Evolutionary conservation across 2,329 filamentous ascomycete genomes (phyloP).

Genomic region (Amesomyces nigricolor): DNA sequence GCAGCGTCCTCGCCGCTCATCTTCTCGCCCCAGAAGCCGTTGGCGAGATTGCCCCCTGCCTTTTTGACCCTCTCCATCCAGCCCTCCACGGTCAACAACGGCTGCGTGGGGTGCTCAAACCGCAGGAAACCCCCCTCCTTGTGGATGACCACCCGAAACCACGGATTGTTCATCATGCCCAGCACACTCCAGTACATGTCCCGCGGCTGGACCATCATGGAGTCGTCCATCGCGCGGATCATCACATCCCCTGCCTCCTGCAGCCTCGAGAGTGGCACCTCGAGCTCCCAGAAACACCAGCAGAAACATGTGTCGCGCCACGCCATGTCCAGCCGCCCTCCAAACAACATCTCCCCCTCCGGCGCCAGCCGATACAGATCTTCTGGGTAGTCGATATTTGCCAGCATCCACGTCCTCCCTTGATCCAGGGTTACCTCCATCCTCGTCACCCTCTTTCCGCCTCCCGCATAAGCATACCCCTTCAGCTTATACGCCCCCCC

Average conservation of each 20-base stretch:
- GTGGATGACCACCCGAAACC: conserved; percentile 76
- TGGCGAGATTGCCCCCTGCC: conserved; percentile 69
- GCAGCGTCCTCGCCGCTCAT: conserved; percentile 46
- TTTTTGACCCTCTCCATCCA: conserved; percentile 95
- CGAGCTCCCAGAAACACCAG: conserved; percentile 87
- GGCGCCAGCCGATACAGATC: conserved; percentile 67
- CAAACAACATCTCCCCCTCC: conserved; percentile 60
- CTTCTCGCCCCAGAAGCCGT: conserved; percentile 80
- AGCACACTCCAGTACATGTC: conserved; percentile 96
- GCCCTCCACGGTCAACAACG: conserved; percentile 68
- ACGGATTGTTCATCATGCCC: conserved; percentile 98
- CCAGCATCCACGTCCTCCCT: conserved; percentile 72
- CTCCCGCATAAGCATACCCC: conserved; percentile 86
- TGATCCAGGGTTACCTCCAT: conserved; percentile 80
- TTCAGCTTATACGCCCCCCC: conserved; percentile 57
- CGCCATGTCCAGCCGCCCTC: conserved; percentile 71
- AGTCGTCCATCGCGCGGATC: conserved; percentile 84
- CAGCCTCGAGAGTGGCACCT: conserved; percentile 59
- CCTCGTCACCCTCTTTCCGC: conserved; percentile 74
- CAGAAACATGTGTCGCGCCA: conserved; percentile 80
- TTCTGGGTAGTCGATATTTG: conserved; percentile 75
- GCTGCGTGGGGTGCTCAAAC: conserved; percentile 87
- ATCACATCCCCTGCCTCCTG: conserved; percentile 64
- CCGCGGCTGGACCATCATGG: conserved; percentile 76
- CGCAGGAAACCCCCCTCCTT: conserved; percentile 58